phyloP scores from a whole-genome alignment of 2,329 filamentous ascomycete genomes.

The Dactylonectria estremocensis region DNA sequence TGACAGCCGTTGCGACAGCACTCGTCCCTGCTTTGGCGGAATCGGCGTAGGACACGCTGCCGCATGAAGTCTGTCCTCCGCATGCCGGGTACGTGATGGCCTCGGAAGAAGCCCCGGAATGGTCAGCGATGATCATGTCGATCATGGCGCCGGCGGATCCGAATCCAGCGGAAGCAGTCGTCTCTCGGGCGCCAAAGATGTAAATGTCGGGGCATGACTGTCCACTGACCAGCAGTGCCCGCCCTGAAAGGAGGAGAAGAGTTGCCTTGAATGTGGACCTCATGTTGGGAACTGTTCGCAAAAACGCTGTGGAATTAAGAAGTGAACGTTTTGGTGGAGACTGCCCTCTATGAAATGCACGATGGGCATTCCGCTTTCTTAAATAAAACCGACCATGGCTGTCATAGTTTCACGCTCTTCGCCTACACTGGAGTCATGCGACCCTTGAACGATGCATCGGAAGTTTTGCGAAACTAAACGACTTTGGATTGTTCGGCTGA shows the following conservation, averaged over 20 bases:
- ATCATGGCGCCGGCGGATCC: slow-evolving; percentile 67
- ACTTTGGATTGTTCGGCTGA: neutral
- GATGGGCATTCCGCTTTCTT: neutral
- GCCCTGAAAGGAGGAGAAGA: slow-evolving; percentile 12
- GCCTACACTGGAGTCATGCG: slow-evolving; percentile 1
- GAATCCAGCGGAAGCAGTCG: slow-evolving; percentile 66
- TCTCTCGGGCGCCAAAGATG: slow-evolving; percentile 64
- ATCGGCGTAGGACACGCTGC: slow-evolving; percentile 71
- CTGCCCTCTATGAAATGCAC: neutral
- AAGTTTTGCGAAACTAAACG: neutral
- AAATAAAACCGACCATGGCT: neutral
- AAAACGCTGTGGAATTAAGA: neutral
- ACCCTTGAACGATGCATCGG: neutral
- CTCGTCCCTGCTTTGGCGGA: slow-evolving; percentile 71
- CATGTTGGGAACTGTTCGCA: neutral
- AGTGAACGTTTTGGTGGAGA: neutral
- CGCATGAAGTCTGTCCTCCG: slow-evolving; percentile 72
- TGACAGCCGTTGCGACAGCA: slow-evolving; percentile 73
- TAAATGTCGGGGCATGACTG: slow-evolving; percentile 59
- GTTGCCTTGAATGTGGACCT: neutral
- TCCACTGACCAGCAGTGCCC: slow-evolving; percentile 32
- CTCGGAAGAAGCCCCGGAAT: slow-evolving; percentile 28
- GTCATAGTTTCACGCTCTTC: neutral
- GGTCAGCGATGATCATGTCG: slow-evolving; percentile 57
- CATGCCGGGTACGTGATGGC: slow-evolving; percentile 63